Conservation (phyloP, 2,329 filamentous ascomycete species). For the Pestalotiopsis sp. region DNA sequence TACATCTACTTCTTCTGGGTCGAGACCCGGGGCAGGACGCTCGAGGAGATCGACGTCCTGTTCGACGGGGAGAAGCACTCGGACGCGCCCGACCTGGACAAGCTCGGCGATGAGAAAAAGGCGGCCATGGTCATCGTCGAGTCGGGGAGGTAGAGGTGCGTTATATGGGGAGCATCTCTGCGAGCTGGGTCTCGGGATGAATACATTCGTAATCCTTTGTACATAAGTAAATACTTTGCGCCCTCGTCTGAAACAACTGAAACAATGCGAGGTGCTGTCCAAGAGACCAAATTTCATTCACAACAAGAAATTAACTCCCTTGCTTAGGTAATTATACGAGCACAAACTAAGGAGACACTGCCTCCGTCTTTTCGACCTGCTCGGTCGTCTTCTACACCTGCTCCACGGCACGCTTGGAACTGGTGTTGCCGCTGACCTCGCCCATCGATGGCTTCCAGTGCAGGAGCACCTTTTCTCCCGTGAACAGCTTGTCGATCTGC, state of each 20-base stretch:
- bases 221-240: background rate
- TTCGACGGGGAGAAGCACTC: constrained; percentile 3
- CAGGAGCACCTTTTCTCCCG: constrained; percentile 4
- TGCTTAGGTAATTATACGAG: background rate
- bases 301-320: background rate
- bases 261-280: no score
- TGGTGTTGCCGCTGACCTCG: background rate
- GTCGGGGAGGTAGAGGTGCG: background rate
- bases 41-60: constrained; percentile 21
- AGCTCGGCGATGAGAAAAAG: background rate
- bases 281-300: background rate
- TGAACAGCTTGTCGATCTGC: constrained; percentile 29
- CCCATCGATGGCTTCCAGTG: constrained; percentile 10
- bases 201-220: background rate
- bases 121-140: background rate
- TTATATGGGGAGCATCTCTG: background rate
- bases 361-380: background rate
- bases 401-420: background rate
- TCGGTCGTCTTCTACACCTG: background rate
- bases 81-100: background rate
- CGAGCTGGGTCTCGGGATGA: background rate
- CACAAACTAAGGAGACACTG: background rate
- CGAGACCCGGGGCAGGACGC: constrained; percentile 23
- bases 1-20: constrained; percentile 25
- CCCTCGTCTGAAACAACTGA: background rate